Conservation (phyloP, 805 yeast genomes). For the Torulaspora indica region DNA sequence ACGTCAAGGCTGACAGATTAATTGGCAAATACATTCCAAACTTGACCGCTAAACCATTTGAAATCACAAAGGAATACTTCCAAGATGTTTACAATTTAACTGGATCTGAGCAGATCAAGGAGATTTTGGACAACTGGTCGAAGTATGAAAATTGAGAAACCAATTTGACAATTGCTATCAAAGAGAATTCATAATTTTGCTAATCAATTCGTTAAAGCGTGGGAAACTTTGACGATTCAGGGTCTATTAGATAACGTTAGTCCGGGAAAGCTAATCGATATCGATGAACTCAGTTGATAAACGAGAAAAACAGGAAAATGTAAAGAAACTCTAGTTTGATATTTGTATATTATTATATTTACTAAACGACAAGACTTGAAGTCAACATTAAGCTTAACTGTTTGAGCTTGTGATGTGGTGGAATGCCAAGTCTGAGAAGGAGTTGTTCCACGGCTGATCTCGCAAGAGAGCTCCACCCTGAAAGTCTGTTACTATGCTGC, state of each 20-base stretch:
- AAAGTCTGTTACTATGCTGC: conserved; percentile 25
- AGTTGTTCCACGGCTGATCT: conserved; percentile 42
- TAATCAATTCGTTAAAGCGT: conserved; percentile 2
- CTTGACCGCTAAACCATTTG: conserved; percentile 96
- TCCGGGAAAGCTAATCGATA: conserved; percentile 13
- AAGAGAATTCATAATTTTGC: conserved; percentile 4
- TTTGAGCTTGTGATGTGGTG: conserved; percentile 31
- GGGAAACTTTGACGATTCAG: conserved; percentile 11
- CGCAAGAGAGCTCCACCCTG: conserved; percentile 21
- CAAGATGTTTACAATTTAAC: conserved; percentile 93
- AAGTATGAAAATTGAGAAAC: conserved; percentile 45
- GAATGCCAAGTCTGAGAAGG: conserved; percentile 50
- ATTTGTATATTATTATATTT: conserved; percentile 7
- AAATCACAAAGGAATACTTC: conserved; percentile 93
- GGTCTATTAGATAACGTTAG: not conserved
- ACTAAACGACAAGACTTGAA: too few species aligned
- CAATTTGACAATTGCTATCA: conserved; percentile 4
- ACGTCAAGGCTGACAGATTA: conserved; percentile 90
- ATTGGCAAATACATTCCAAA: conserved; percentile 96
- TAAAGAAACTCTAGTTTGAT: conserved; percentile 3
- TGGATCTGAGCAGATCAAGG: conserved; percentile 83
- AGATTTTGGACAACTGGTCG: conserved; percentile 94
- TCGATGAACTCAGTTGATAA: not conserved
- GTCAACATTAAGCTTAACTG: too few species aligned
- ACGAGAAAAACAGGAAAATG: not conserved